phyloP scores from a whole-genome alignment of 768 basidiomycete genomes.

The Mycena latifolia region DNA sequence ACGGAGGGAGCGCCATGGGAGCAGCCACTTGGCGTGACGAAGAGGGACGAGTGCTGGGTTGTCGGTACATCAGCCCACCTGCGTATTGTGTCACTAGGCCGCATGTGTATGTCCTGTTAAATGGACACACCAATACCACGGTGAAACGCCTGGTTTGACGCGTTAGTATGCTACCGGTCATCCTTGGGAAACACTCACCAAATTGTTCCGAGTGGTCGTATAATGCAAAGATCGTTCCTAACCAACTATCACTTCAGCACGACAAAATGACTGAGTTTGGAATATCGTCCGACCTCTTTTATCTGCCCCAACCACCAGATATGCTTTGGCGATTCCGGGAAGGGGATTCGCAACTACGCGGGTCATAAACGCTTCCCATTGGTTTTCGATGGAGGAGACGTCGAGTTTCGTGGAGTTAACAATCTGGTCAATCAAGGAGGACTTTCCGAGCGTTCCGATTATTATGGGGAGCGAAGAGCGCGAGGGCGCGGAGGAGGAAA shows the following conservation, averaged over 20 bases:
- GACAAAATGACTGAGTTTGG: no score
- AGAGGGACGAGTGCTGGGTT: constrained; percentile 61
- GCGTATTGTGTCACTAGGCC: constrained; percentile 1
- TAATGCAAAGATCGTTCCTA: constrained; percentile 72
- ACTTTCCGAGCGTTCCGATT: constrained; percentile 73
- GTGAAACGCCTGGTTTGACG: constrained; percentile 65
- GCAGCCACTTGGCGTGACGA: constrained; percentile 58
- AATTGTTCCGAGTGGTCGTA: constrained; percentile 81
- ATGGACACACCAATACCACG: constrained; percentile 71
- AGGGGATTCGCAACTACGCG: constrained; percentile 66
- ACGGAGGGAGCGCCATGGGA: constrained; percentile 75
- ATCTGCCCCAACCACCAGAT: constrained; percentile 78
- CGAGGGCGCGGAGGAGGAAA: constrained; percentile 52
- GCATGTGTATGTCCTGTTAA: no score
- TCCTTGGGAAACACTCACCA: no score
- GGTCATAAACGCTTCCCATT: constrained; percentile 76
- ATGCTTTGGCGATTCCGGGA: constrained; percentile 68
- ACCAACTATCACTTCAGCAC: no score
- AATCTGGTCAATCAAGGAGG: constrained; percentile 63
- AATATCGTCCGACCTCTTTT: constrained; percentile 72
- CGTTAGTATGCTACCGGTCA: no score
- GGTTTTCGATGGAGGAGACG: constrained; percentile 67
- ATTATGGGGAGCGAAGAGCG: constrained; percentile 62
- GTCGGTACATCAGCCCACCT: constrained; percentile 86
- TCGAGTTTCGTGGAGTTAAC: constrained; percentile 67